Evolutionary conservation across 2,329 filamentous ascomycete species (phyloP), one percentile per base, ranked within the genome.

Genomic region (Sarocladium kiliense): DNA sequence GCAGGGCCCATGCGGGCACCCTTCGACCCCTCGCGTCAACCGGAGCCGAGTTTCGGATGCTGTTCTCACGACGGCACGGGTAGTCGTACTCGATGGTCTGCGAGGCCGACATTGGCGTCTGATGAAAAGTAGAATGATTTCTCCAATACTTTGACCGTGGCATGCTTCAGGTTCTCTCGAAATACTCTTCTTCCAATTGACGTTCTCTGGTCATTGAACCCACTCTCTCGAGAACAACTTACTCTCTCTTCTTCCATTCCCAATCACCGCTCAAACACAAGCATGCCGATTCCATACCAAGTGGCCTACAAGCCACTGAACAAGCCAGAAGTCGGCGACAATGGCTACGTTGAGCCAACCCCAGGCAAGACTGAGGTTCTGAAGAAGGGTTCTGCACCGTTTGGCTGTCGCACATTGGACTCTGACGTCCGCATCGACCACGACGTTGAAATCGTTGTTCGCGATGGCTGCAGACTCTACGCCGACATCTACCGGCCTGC

Each of bases 241-340:
- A n/a, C 30, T 34, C 30, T 34, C 14, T 7, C 30, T 44, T 23
- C 19, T 10, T 23, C 18, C 39, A 44, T 44, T 9, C n/a, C n/a
- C 36, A 39, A 14, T 14, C 39, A 44, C 14, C 39, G 18, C 11
- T n/a, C 36, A 44, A 44, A 14, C 19, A 3, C 7, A 44, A 23
- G 4, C n/a, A 44, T 44, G 39, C 39, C 19, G 39, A 44, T 44
- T 14, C 39, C 39, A 4, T 44, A 44, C 39, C 39, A 44, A 14
- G 39, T 44, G 39, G 39, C 39, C 39, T 44, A 44, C 39, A 44
- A 44, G 19, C 39, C 39, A 23, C 39, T 44, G 39, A 44, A 44
- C 39, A 21, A 44, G n/a, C 39, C 39, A 21, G 39, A 44, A 23
- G 39, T 44, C 19, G 39, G 39, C 19, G 39, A 44, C 39, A 44